These are phyloP conservation scores for Colletotrichum sansevieriae DNA, from an alignment of 2,329 filamentous ascomycete genomes.

Conservation along the genomic window DNA sequence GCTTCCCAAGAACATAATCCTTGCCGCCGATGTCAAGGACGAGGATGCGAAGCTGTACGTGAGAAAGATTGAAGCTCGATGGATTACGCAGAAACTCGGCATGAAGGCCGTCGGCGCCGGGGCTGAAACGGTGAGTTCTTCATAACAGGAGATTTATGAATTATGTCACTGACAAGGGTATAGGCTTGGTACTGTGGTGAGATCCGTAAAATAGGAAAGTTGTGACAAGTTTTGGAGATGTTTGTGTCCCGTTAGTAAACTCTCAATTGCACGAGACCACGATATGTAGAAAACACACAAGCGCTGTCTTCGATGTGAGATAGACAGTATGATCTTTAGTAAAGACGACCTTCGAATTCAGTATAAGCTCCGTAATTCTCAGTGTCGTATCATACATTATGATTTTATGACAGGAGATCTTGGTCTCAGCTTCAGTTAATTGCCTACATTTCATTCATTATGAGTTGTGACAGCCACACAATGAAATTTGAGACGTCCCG, in stretches of 20 bases:
- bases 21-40: constrained; percentile 52
- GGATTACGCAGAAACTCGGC: constrained; percentile 45
- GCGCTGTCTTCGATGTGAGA: no score
- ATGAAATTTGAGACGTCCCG: no score
- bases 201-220: constrained; percentile 32
- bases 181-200: constrained; percentile 32
- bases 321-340: no score
- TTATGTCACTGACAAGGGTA: neutral
- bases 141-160: neutral
- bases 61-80: constrained; percentile 45
- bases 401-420: no score
- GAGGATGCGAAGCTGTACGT: constrained; percentile 50
- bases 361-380: no score
- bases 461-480: no score
- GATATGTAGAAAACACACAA: no score
- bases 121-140: constrained; percentile 43
- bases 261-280: neutral
- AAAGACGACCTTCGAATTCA: no score
- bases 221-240: neutral
- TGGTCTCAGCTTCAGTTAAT: no score
- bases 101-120: constrained; percentile 43
- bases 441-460: no score
- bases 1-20: constrained; percentile 52
- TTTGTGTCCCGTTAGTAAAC: no score
- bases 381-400: no score